Conservation (phyloP, 805 yeast genomes). For the Saccharomyces eubayanus region DNA sequence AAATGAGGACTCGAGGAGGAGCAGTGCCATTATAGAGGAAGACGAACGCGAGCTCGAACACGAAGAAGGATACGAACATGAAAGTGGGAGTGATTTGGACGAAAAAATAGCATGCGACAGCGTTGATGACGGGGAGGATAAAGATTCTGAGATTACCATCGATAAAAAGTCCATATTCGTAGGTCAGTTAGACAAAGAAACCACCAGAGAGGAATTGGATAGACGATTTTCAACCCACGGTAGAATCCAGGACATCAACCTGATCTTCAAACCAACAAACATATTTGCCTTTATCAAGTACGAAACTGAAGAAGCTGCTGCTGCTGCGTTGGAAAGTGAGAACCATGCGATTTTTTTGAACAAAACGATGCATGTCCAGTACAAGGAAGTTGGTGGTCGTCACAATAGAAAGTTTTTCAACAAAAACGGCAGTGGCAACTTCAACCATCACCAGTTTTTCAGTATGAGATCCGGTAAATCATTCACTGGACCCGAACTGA, state of each 20-base stretch:
- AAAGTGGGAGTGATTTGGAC: neutral
- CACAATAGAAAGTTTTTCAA: constrained; percentile 20
- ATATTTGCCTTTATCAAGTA: constrained; percentile 70
- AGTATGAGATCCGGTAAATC: constrained; percentile 5
- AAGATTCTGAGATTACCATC: constrained; percentile 32
- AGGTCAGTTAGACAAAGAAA: constrained; percentile 56
- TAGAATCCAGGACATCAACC: constrained; percentile 44
- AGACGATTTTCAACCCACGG: constrained; percentile 66
- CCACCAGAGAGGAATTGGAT: constrained; percentile 45
- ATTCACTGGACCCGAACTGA: constrained; percentile 34
- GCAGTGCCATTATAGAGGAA: constrained; percentile 3
- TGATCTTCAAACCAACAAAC: constrained; percentile 43
- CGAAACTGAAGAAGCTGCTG: constrained; percentile 62
- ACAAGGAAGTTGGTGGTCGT: constrained; percentile 45
- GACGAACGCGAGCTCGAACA: constrained; percentile 1
- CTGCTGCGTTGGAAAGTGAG: constrained; percentile 77
- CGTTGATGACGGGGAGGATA: constrained; percentile 4
- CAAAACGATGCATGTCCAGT: constrained; percentile 79
- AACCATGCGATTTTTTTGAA: constrained; percentile 69
- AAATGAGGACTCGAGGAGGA: constrained; percentile 7
- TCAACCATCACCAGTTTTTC: constrained; percentile 14
- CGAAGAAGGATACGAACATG: constrained; percentile 2
- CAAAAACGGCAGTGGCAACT: constrained; percentile 8
- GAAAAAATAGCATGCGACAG: constrained; percentile 1
- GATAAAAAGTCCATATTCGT: constrained; percentile 72